These are phyloP conservation scores for Tetrahymena borealis DNA, from an alignment of 73 alveolate species.

Conservation along the genomic window DNA sequence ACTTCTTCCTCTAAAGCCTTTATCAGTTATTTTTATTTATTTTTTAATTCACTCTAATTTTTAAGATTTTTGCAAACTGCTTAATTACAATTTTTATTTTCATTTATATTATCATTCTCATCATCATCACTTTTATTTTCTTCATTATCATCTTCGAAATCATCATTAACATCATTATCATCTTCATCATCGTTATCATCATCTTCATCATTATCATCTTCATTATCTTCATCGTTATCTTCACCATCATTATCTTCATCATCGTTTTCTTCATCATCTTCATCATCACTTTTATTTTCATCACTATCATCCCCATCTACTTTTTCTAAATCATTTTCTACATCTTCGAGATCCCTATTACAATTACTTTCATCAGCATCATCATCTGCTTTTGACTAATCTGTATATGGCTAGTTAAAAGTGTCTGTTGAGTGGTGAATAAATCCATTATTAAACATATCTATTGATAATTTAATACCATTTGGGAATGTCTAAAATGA, in stretches of 20 bases:
- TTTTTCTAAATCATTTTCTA: not conserved
- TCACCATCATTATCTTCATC: not conserved
- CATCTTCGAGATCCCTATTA: not conserved
- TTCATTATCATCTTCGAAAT: too few species aligned
- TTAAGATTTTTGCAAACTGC: too few species aligned
- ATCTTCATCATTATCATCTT: not conserved
- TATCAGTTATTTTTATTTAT: too few species aligned
- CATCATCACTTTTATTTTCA: not conserved
- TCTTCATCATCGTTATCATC: not conserved
- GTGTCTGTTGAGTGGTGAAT: not conserved
- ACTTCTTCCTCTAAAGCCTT: too few species aligned
- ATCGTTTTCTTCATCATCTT: not conserved
- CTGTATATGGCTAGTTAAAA: not conserved
- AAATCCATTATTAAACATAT: not conserved
- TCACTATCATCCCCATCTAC: not conserved
- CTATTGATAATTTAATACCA: not conserved
- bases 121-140: too few species aligned
- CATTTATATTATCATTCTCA: too few species aligned
- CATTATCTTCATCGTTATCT: not conserved
- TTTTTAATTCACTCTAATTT: too few species aligned
- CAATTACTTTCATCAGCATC: too few species aligned
- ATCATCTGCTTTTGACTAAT: too few species aligned
- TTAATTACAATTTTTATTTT: too few species aligned
- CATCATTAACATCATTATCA: not conserved
- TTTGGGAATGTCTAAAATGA: not conserved